phyloP scores from a whole-genome alignment of 768 basidiomycete genomes.

The Chalciporus chontae region DNA sequence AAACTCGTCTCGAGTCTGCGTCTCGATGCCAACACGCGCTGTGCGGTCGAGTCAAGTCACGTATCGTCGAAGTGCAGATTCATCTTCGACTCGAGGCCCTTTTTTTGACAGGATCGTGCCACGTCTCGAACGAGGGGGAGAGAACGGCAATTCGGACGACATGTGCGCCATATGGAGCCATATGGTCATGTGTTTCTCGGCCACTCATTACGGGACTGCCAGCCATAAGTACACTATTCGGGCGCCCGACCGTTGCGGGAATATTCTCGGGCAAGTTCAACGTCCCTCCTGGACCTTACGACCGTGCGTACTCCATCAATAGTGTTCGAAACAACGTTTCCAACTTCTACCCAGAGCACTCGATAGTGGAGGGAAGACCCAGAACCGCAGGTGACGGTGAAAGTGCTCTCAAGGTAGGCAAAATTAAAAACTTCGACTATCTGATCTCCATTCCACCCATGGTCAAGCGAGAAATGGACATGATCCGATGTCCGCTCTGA shows the following conservation, averaged over 20 bases:
- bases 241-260: not conserved
- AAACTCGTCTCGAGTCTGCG: no score
- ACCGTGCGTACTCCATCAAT: no score
- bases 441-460: not conserved
- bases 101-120: not conserved
- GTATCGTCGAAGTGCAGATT: no score
- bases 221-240: not conserved
- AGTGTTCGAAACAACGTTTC: no score
- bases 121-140: not conserved
- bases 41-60: no score
- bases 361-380: no score
- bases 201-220: not conserved
- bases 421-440: not conserved
- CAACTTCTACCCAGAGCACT: no score
- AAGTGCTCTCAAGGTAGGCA: no score
- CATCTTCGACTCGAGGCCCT: not conserved
- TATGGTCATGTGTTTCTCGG: not conserved
- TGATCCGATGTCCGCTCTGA: constrained; percentile 6
- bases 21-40: not conserved
- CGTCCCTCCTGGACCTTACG: no score
- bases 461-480: constrained; percentile 12
- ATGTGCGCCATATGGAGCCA: not conserved
- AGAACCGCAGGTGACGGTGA: no score
- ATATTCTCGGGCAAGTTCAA: not conserved
- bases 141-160: constrained; percentile 3